Evolutionary conservation across 371 early-diverging fungal genomes (phyloP).

Genomic region (Coemansia sp.): DNA sequence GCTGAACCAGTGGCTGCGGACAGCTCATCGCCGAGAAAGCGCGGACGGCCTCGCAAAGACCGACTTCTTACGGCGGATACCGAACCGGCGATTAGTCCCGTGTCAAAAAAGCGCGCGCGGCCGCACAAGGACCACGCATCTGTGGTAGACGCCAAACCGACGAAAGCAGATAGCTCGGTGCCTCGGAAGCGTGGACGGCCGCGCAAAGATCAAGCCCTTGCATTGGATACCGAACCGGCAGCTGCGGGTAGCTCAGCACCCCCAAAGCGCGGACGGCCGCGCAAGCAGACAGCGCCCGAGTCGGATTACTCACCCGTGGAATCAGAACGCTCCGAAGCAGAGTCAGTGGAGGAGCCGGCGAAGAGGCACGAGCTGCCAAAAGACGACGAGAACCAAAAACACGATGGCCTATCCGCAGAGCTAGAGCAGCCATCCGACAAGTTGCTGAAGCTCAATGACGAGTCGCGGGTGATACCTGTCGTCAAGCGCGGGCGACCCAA

Average conservation of each 20-base stretch:
- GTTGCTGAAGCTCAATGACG: no score
- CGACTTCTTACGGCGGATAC: neutral
- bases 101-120: slow-evolving; percentile 7
- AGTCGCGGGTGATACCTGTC: no score
- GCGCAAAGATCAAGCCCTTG: no score
- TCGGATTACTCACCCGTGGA: neutral
- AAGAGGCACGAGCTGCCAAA: no score
- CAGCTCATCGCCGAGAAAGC: no score
- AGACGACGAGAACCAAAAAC: no score
- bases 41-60: slow-evolving; percentile 1
- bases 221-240: neutral
- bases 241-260: neutral
- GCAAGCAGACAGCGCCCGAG: neutral
- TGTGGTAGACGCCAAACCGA: neutral
- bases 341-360: neutral
- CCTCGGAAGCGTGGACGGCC: no score
- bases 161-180: neutral
- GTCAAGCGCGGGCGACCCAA: neutral
- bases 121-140: slow-evolving; percentile 2
- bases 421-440: neutral
- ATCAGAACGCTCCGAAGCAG: neutral
- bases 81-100: no score
- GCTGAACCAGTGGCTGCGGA: no score
- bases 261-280: slow-evolving; percentile 1
- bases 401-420: neutral